Percentiles rank a stretch among this genome's conserved stretches.
These are phyloP conservation scores for Ceratocystis ficicola DNA, from an alignment of 2,329 filamentous ascomycete species.

Conservation along the genomic window DNA sequence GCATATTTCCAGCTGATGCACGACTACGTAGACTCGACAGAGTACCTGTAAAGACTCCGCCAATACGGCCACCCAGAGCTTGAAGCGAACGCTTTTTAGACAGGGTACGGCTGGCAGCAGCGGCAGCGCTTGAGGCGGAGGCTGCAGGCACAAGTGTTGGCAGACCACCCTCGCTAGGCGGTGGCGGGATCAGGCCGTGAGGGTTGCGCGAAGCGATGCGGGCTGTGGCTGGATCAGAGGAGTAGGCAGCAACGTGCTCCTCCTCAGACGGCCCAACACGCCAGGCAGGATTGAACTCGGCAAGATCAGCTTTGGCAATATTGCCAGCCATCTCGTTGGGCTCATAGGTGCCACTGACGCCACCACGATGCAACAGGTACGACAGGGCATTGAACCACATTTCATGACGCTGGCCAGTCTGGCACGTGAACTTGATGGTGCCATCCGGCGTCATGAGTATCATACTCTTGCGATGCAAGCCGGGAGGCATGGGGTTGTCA, in stretches of 20 bases:
- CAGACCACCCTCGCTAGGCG: conserved; percentile 34
- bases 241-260: conserved; percentile 19
- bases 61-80: conserved; percentile 46
- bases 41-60: conserved; percentile 38
- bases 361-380: conserved; percentile 73
- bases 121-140: conserved; percentile 28
- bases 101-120: conserved; percentile 25
- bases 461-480: conserved; percentile 86
- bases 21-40: conserved; percentile 45
- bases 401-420: conserved; percentile 87
- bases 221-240: conserved; percentile 14
- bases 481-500: conserved; percentile 89
- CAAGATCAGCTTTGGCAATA: conserved; percentile 50
- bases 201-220: conserved; percentile 16
- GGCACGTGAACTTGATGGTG: conserved; percentile 84
- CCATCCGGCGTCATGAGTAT: conserved; percentile 81
- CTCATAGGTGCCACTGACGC: conserved; percentile 42
- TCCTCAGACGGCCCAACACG: conserved; percentile 18
- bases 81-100: conserved; percentile 30
- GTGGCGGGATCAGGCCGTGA: conserved; percentile 32
- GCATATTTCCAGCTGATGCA: conserved; percentile 26
- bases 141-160: conserved; percentile 7
- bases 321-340: conserved; percentile 45
- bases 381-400: conserved; percentile 97
- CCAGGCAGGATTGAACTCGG: conserved; percentile 68